A percentile compares a stretch with the other conserved stretches of the same genome.
Evolutionary conservation across 2,329 filamentous ascomycete species (phyloP).

Genomic region (Clonostachys chloroleuca): DNA sequence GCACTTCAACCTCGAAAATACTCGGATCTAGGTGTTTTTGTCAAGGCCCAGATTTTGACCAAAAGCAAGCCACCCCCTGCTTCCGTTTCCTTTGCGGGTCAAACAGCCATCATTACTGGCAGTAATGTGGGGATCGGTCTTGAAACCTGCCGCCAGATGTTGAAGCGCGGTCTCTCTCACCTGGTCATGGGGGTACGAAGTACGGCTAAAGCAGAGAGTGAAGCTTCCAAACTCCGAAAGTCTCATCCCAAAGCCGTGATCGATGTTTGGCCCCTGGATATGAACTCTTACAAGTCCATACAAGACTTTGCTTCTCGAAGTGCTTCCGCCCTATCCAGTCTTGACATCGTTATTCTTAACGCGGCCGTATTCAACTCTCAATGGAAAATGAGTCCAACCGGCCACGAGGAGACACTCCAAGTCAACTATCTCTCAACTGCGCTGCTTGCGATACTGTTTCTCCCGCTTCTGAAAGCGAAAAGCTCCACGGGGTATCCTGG

Average conservation of each 20-base stretch:
- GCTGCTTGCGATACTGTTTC: neutral
- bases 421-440: constrained; percentile 36
- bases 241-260: neutral
- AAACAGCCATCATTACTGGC: constrained; percentile 26
- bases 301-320: constrained; percentile 22
- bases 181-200: constrained; percentile 24
- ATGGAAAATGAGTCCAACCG: constrained; percentile 17
- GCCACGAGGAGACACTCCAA: constrained; percentile 34
- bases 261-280: constrained; percentile 21
- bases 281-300: constrained; percentile 28
- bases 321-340: constrained; percentile 16
- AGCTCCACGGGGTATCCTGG: constrained; percentile 11
- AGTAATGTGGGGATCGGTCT: constrained; percentile 24
- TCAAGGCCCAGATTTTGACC: constrained; percentile 3
- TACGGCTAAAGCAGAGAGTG: constrained; percentile 3
- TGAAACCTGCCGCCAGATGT: constrained; percentile 23
- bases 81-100: constrained; percentile 10
- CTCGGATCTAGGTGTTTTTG: no score
- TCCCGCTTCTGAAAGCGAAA: constrained; percentile 15
- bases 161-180: constrained; percentile 10
- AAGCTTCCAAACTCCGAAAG: neutral
- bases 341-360: constrained; percentile 30
- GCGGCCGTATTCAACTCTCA: constrained; percentile 17
- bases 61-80: constrained; percentile 8
- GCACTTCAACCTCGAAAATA: no score